Evolutionary conservation across 768 basidiomycete genomes (phyloP).

Genomic region (Lactarius tabidus): DNA sequence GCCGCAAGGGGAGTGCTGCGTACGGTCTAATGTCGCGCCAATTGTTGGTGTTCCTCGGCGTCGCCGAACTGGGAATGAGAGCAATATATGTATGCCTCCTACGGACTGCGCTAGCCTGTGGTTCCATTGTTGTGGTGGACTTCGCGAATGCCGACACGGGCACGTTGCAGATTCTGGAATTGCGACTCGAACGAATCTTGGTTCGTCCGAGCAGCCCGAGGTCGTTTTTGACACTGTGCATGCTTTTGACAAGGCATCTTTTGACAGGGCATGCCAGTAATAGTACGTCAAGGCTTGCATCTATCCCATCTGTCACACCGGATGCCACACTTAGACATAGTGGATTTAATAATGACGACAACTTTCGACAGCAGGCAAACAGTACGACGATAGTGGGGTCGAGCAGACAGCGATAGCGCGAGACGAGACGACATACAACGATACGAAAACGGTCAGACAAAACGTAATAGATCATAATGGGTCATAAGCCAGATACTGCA

Average conservation of each 20-base stretch:
- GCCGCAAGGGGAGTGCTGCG: not conserved
- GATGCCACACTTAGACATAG: not conserved
- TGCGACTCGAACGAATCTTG: not conserved
- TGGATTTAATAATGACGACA: not conserved
- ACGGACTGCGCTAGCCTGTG: not conserved
- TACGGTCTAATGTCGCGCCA: not conserved
- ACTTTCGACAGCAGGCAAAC: not conserved
- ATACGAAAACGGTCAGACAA: slow-evolving; percentile 13
- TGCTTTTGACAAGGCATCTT: no score
- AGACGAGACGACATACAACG: slow-evolving; percentile 10
- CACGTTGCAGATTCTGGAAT: not conserved
- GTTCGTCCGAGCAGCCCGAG: not conserved
- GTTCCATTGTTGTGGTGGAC: not conserved
- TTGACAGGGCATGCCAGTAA: no score
- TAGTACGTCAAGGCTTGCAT: no score
- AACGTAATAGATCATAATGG: slow-evolving; percentile 17
- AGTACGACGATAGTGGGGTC: slow-evolving; percentile 5
- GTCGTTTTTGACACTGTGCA: no score
- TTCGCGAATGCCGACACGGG: not conserved
- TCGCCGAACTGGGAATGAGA: not conserved
- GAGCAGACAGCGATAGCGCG: slow-evolving; percentile 20
- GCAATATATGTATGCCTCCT: not conserved
- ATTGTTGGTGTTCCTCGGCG: not conserved
- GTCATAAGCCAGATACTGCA: slow-evolving; percentile 1
- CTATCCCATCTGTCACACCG: no score